These are phyloP conservation scores for Viola pubescens DNA, from an alignment of 441 rosid genomes.

Conservation along the genomic window DNA sequence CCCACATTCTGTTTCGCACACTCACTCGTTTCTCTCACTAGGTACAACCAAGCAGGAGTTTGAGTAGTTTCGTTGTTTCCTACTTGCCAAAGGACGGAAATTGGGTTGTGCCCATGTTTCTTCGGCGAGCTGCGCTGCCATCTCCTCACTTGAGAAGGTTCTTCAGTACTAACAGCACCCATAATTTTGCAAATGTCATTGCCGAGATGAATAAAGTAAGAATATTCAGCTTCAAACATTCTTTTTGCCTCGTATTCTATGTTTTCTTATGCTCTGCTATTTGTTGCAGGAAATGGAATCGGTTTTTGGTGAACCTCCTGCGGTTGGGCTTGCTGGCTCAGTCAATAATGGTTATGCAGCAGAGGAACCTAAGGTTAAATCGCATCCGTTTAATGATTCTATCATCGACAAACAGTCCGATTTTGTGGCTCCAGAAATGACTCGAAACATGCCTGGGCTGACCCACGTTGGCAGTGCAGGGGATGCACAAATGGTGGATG, in stretches of 20 bases:
- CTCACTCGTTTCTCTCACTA: not conserved
- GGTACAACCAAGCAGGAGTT: not conserved
- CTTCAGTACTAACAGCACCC: constrained; percentile 27
- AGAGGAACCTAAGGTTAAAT: constrained; percentile 20
- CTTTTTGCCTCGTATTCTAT: not conserved
- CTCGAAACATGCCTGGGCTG: constrained; percentile 24
- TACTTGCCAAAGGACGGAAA: not conserved
- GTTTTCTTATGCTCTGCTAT: not conserved
- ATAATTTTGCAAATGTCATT: constrained; percentile 29
- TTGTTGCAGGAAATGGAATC: constrained; percentile 68
- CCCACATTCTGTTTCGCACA: not conserved
- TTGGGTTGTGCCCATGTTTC: constrained; percentile 36
- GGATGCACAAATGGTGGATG: constrained; percentile 93
- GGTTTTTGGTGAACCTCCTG: constrained; percentile 52
- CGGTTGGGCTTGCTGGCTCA: constrained; percentile 30
- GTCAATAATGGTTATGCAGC: constrained; percentile 6
- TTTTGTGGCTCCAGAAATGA: constrained; percentile 13
- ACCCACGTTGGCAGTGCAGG: constrained; percentile 57
- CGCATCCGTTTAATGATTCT: constrained; percentile 23
- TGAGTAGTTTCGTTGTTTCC: not conserved
- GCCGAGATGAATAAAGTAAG: constrained; percentile 59
- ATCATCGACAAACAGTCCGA: constrained; percentile 10
- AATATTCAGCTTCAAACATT: not conserved
- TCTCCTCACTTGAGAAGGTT: constrained; percentile 35
- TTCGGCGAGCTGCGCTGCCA: constrained; percentile 35